Conservation (phyloP, 176 grass and related monocot species). For the Phyllostachys edulis region DNA sequence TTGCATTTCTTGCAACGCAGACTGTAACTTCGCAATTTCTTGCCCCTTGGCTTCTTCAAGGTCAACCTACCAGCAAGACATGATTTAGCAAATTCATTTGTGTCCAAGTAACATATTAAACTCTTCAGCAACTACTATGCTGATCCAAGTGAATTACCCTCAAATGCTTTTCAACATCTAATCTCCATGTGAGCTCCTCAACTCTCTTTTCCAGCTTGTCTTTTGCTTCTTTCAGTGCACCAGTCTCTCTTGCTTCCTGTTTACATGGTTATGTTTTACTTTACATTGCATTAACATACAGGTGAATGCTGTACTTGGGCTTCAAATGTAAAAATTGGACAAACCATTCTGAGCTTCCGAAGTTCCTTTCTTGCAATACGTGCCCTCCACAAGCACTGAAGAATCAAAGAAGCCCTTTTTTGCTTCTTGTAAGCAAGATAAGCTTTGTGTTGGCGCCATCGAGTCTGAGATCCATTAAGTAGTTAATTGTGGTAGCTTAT, state of each 20-base stretch:
- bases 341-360: constrained; percentile 78
- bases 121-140: background rate
- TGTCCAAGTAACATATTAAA: constrained; percentile 4
- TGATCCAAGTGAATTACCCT: constrained; percentile 57
- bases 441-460: constrained; percentile 83
- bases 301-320: background rate
- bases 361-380: constrained; percentile 93
- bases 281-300: constrained; percentile 27
- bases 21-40: constrained; percentile 75
- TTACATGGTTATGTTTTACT: constrained; percentile 32
- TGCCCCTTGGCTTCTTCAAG: constrained; percentile 81
- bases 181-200: constrained; percentile 86
- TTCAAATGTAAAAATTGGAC: constrained; percentile 16
- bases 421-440: constrained; percentile 64
- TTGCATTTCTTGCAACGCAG: constrained; percentile 70
- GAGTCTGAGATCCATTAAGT: constrained; percentile 53
- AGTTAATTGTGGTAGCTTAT: constrained; percentile 11
- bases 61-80: constrained; percentile 53
- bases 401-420: constrained; percentile 65
- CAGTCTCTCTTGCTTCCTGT: constrained; percentile 91
- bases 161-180: constrained; percentile 85
- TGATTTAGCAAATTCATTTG: constrained; percentile 23
- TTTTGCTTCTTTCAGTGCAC: constrained; percentile 91
- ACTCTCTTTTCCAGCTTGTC: constrained; percentile 94
- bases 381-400: constrained; percentile 88